phyloP scores from a whole-genome alignment of 2,329 filamentous ascomycete species.

The Calonectria hawksworthii region DNA sequence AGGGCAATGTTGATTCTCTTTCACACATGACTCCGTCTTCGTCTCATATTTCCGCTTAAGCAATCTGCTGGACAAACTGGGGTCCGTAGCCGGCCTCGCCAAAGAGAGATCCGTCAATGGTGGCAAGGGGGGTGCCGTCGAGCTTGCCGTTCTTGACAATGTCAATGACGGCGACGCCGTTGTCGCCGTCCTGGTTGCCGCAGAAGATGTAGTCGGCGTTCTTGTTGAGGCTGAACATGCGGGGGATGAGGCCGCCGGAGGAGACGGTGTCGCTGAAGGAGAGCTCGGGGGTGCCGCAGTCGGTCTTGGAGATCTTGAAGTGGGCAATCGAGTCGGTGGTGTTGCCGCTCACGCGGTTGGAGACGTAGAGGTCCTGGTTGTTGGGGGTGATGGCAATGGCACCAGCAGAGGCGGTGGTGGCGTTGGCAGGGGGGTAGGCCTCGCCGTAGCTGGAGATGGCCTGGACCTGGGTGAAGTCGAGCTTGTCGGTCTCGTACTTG shows the following conservation, averaged over 20 bases:
- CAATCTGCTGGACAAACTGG: constrained; percentile 51
- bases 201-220: constrained; percentile 58
- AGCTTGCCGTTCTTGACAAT: constrained; percentile 50
- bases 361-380: constrained; percentile 63
- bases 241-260: constrained; percentile 56
- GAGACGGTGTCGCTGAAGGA: constrained; percentile 51
- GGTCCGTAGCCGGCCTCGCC: constrained; percentile 47
- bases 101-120: constrained; percentile 44
- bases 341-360: constrained; percentile 63
- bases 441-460: constrained; percentile 58
- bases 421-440: constrained; percentile 51
- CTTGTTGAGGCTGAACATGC: constrained; percentile 60
- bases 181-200: constrained; percentile 61
- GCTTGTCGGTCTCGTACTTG: constrained; percentile 51
- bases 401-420: constrained; percentile 58
- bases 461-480: constrained; percentile 55
- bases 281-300: constrained; percentile 47
- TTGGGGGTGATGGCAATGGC: constrained; percentile 59
- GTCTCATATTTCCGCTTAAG: neutral
- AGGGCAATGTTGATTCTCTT: neutral
- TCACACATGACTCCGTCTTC: neutral
- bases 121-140: constrained; percentile 44
- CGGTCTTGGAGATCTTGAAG: constrained; percentile 52
- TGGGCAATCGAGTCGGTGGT: constrained; percentile 62
- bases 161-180: constrained; percentile 56